These are phyloP conservation scores for Hemileccinum impolitum DNA, from an alignment of 768 basidiomycete genomes.

Conservation along the genomic window DNA sequence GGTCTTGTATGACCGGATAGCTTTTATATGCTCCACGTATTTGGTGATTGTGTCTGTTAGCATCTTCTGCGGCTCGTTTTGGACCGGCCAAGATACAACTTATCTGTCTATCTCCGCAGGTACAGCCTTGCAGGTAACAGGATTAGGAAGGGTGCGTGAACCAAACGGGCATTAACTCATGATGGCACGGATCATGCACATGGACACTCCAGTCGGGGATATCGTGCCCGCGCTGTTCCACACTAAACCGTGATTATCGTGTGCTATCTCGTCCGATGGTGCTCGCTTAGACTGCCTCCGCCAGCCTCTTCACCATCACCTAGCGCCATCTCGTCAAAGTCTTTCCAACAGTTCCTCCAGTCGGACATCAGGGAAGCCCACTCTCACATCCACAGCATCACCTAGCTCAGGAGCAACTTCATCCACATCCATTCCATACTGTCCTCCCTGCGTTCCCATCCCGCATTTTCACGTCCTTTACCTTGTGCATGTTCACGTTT, in stretches of 20 bases:
- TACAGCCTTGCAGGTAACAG: too few species aligned
- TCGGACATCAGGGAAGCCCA: constrained; percentile 80
- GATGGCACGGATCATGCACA: too few species aligned
- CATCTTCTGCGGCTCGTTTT: too few species aligned
- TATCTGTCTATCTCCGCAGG: background rate
- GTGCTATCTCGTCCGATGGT: too few species aligned
- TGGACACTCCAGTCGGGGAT: too few species aligned
- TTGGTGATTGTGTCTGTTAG: too few species aligned
- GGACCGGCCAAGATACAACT: background rate
- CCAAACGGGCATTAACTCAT: too few species aligned
- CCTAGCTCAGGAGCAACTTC: constrained; percentile 32
- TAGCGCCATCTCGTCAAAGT: constrained; percentile 89
- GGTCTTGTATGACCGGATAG: background rate
- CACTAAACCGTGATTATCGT: too few species aligned
- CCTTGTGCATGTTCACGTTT: constrained; percentile 85
- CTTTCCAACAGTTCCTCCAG: constrained; percentile 85
- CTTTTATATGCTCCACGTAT: background rate
- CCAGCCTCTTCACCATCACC: constrained; percentile 33
- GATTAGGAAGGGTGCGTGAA: too few species aligned
- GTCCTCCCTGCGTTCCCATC: constrained; percentile 33
- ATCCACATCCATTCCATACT: constrained; percentile 66
- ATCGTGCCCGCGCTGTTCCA: too few species aligned
- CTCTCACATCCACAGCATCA: constrained; percentile 18
- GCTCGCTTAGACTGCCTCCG: too few species aligned
- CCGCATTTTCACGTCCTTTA: constrained; percentile 50